phyloP scores from a whole-genome alignment of 768 basidiomycete genomes.

The Strobilomyces echinocephalus region DNA sequence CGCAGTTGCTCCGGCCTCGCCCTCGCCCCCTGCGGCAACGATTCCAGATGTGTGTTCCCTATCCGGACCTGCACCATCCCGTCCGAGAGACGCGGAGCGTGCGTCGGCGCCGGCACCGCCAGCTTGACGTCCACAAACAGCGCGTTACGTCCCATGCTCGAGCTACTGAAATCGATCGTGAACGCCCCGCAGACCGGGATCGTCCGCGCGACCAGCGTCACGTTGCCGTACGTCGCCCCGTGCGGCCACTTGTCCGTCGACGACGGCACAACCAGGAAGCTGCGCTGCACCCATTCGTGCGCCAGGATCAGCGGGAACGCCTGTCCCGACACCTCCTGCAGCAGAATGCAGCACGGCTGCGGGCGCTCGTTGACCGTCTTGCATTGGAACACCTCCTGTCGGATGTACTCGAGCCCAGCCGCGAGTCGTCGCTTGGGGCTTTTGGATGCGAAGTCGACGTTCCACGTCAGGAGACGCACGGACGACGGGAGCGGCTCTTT shows the following conservation, averaged over 20 bases:
- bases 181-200: conserved; percentile 46
- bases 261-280: conserved; percentile 57
- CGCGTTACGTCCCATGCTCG: conserved; percentile 50
- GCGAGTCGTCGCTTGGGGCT: conserved; percentile 41
- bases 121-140: conserved; percentile 55
- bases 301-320: conserved; percentile 48
- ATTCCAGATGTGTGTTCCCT: conserved; percentile 75
- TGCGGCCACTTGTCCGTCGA: conserved; percentile 52
- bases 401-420: conserved; percentile 51
- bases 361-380: conserved; percentile 40
- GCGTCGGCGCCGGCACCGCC: conserved; percentile 30
- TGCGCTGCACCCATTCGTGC: conserved; percentile 57
- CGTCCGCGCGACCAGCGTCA: conserved; percentile 61
- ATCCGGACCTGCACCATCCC: conserved; percentile 50
- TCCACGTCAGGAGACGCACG: conserved; percentile 67
- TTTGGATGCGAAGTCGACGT: conserved; percentile 48
- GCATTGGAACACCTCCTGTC: conserved; percentile 47
- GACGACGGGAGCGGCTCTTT: conserved; percentile 37
- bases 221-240: conserved; percentile 52
- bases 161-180: conserved; percentile 49
- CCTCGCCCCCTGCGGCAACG: conserved; percentile 44
- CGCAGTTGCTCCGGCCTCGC: conserved; percentile 47
- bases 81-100: conserved; percentile 30
- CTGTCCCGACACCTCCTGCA: conserved; percentile 58
- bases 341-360: conserved; percentile 55